A percentile compares a stretch with the other conserved stretches of the same genome.
These are phyloP conservation scores for Microsporum audouinii DNA, from an alignment of 2,329 filamentous ascomycete species.

Conservation along the genomic window DNA sequence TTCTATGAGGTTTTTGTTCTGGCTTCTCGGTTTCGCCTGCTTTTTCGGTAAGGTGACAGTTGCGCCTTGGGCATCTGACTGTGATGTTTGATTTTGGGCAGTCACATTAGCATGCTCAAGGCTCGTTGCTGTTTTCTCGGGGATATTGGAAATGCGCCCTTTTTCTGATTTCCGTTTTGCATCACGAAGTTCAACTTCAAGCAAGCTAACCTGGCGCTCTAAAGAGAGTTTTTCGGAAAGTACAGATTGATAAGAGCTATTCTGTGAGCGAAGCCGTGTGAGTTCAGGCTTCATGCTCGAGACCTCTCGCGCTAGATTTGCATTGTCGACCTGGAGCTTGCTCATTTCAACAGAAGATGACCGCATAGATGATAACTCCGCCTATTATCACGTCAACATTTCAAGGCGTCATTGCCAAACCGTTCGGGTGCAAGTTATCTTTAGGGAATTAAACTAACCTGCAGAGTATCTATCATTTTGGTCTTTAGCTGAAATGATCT, in stretches of 20 bases:
- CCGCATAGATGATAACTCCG: conserved; percentile 57
- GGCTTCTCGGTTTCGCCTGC: conserved; percentile 20
- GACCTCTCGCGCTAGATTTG: conserved; percentile 49
- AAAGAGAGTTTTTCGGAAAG: conserved; percentile 69
- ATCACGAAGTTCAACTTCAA: conserved; percentile 72
- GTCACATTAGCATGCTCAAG: not conserved
- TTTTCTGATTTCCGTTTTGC: conserved; percentile 46
- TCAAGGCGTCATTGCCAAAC: conserved; percentile 20
- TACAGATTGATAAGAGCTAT: conserved; percentile 51
- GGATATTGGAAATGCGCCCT: not conserved
- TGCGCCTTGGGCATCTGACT: conserved; percentile 16
- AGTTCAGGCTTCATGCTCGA: conserved; percentile 49
- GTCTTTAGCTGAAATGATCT: conserved; percentile 35
- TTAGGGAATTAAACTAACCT: conserved; percentile 24
- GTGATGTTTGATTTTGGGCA: conserved; percentile 23
- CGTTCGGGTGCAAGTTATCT: not conserved
- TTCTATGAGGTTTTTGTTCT: not conserved
- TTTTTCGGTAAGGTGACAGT: conserved; percentile 21
- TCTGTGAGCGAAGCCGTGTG: conserved; percentile 50
- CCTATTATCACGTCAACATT: not conserved
- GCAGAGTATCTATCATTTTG: conserved; percentile 46
- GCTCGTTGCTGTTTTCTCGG: not conserved
- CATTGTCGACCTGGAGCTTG: conserved; percentile 55
- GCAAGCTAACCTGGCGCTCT: conserved; percentile 61
- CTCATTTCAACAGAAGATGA: conserved; percentile 56